Base-by-base conservation (phyloP, 805 yeast genomes). In the Candida wancherniae region DNA sequence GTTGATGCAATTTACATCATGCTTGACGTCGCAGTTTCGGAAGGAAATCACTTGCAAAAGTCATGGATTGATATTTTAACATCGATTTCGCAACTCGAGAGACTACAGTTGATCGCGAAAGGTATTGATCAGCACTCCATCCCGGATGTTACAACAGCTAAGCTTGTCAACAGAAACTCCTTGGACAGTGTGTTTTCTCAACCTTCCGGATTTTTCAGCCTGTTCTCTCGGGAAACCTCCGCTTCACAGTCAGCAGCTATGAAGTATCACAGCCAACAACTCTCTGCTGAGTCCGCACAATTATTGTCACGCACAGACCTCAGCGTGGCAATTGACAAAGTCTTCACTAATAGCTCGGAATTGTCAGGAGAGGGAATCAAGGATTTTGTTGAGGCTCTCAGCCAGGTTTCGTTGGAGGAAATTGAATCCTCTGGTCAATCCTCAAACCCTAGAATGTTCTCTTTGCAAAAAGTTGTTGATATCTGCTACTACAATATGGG, bases 401-500 rank as follows among this genome's bases (percentile, higher is more conserved):
- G 94, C 4, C 84, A 77, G 37, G 95, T 92, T 16, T 84, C 95
- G 0, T 64, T 76, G 24, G 97, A 88, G 49, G 99, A 92, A 56
- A 86, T 92, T 39, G 87, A 84, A 40, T 81, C 94, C 0, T 82
- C 94, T 1, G 88, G 87, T 5, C 77, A 77, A 49, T 79, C 88
- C 25, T 67, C 72, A 5, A 77, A 84, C 39, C 98, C 97, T 22
- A 71, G 98, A 54, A 80, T 86, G 60, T 94, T 85, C 53, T 84
- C 97, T 0, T 63, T 92, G 41, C 97, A 87, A 52, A 92, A 92
- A 53, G 84, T 92, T 70, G 95, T 92, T 31, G 98, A 94, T 58
- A 94, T 92, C 24, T 90, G 97, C 59, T 90, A 92, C 58, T 92
- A 94, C 65, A 94, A 94, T 55, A 92, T 92, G 97, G 78, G 78